phyloP scores from a whole-genome alignment of 305 asterid genomes.

The Ilex paraguariensis region DNA sequence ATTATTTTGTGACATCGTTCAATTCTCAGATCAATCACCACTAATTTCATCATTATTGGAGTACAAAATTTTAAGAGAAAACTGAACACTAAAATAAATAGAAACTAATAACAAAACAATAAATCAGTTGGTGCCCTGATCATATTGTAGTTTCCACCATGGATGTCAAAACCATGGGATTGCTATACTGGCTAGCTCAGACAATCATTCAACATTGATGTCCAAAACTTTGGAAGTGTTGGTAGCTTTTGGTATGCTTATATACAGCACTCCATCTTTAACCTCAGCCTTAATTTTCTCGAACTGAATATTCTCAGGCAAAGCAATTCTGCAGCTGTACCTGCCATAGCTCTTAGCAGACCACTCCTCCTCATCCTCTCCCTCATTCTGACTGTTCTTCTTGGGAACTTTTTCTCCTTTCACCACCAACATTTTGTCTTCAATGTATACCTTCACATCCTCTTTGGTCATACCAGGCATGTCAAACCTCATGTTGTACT shows the following conservation, averaged over 20 bases:
- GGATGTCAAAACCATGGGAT: no score
- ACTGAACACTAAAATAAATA: no score
- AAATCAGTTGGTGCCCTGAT: no score
- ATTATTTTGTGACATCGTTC: no score
- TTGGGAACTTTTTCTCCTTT: conserved; percentile 45
- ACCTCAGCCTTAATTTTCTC: conserved; percentile 75
- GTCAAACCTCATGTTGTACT: conserved; percentile 67
- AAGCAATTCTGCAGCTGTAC: conserved; percentile 55
- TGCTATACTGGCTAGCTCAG: no score
- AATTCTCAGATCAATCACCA: no score
- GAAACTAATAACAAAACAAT: no score
- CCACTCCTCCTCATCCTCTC: conserved; percentile 45
- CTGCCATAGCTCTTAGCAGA: conserved; percentile 58
- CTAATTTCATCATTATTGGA: no score
- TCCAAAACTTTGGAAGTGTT: conserved; percentile 41
- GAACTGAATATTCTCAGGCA: conserved; percentile 67
- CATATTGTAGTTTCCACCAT: no score
- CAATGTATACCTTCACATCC: conserved; percentile 67
- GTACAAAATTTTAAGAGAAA: no score
- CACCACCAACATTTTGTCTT: conserved; percentile 62
- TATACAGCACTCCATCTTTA: conserved; percentile 69
- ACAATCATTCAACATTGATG: conserved; percentile 41
- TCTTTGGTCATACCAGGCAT: conserved; percentile 77
- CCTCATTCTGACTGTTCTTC: conserved; percentile 3
- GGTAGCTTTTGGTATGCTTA: conserved; percentile 46